Conservation (phyloP, 2,329 filamentous ascomycete species). For the Fusarium compactum region DNA sequence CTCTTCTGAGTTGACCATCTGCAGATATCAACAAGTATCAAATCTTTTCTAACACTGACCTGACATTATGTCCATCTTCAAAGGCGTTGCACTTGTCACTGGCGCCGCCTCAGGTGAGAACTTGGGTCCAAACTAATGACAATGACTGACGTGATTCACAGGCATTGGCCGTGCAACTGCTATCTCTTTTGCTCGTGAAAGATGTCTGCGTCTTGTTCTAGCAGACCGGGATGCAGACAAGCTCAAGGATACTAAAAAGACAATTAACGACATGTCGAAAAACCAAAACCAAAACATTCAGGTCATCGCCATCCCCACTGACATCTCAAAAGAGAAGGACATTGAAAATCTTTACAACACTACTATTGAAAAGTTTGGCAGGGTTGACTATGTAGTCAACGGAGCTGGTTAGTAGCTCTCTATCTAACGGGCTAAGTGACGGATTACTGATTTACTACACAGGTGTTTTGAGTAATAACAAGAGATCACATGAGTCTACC, state of each 20-base stretch:
- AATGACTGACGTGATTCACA: neutral
- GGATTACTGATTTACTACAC: neutral
- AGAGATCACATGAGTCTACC: slow-evolving; percentile 17
- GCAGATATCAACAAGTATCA: neutral
- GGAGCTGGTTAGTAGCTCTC: slow-evolving; percentile 12
- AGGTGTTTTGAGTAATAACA: slow-evolving; percentile 20
- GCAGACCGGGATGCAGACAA: slow-evolving; percentile 8
- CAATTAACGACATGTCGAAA: neutral
- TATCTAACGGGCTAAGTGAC: neutral
- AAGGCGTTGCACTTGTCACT: slow-evolving; percentile 23
- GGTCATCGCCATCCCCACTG: slow-evolving; percentile 6
- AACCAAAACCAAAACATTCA: neutral
- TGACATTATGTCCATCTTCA: slow-evolving; percentile 16
- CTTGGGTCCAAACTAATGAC: no score
- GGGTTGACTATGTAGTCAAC: slow-evolving; percentile 26
- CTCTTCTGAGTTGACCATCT: neutral
- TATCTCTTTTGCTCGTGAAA: slow-evolving; percentile 12
- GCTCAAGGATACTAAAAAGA: neutral
- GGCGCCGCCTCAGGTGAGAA: slow-evolving; percentile 19
- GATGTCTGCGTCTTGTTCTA: neutral
- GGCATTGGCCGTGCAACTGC: slow-evolving; percentile 15
- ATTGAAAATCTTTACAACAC: neutral
- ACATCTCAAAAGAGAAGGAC: slow-evolving; percentile 16
- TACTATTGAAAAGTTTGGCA: neutral
- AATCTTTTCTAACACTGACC: neutral